Evolutionary conservation across 2,329 filamentous ascomycete genomes (phyloP).

Genomic region (Ilyonectria sp.): DNA sequence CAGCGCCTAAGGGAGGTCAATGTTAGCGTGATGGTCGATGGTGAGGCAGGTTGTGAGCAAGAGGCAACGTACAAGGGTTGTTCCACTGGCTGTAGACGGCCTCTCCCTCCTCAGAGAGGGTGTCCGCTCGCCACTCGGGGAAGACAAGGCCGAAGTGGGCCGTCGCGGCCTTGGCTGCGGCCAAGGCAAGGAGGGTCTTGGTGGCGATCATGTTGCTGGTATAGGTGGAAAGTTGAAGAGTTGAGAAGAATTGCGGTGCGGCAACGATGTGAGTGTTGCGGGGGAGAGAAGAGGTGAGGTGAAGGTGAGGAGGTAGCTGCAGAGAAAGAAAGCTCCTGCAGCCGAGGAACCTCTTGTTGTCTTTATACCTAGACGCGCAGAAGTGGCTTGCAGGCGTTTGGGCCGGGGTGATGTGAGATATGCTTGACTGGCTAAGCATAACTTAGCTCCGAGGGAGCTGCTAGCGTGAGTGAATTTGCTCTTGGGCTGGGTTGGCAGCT

Average conservation of each 20-base stretch:
- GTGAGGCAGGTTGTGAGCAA: not conserved
- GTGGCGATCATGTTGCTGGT: conserved; percentile 49
- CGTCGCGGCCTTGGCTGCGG: conserved; percentile 54
- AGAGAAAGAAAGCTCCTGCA: not conserved
- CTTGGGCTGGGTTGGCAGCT: conserved; percentile 9
- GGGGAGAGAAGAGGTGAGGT: not conserved
- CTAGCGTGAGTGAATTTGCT: conserved; percentile 29
- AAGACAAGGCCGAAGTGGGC: conserved; percentile 66
- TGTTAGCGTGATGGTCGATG: not conserved
- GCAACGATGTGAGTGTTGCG: not conserved
- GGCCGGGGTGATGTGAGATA: conserved; percentile 10
- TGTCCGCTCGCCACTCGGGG: conserved; percentile 65
- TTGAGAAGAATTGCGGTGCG: not conserved
- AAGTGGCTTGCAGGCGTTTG: conserved; percentile 11
- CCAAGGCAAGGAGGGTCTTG: conserved; percentile 53
- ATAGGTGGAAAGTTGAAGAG: not conserved
- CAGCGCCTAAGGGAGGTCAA: conserved; percentile 58
- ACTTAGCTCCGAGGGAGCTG: conserved; percentile 11
- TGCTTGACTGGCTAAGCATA: conserved; percentile 31
- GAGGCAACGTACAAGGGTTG: conserved; percentile 64
- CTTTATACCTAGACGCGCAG: conserved; percentile 19
- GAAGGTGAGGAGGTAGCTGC: not conserved
- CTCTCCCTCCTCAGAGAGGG: conserved; percentile 56
- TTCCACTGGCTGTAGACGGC: conserved; percentile 63
- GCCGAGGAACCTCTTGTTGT: not conserved